Percentiles rank a stretch among this genome's conserved stretches.
These are phyloP conservation scores for Collariella sp. DNA, from an alignment of 495 filamentous ascomycete species.

Conservation along the genomic window DNA sequence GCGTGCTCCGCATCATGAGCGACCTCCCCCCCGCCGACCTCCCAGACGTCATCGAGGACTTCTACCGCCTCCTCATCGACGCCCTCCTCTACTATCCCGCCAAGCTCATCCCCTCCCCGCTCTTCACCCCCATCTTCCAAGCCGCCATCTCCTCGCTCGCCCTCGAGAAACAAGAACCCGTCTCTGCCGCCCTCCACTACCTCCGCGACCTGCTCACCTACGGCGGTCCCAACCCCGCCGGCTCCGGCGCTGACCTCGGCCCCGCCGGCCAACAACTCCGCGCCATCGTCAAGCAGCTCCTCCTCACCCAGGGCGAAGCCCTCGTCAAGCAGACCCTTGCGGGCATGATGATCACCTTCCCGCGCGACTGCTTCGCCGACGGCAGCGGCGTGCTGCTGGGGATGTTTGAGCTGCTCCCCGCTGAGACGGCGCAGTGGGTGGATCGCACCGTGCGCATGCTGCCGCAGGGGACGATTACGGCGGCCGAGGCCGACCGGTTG, in stretches of 20 bases:
- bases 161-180: slow-evolving; percentile 80
- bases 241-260: slow-evolving; percentile 55
- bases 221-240: slow-evolving; percentile 65
- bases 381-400: slow-evolving; percentile 84
- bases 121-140: slow-evolving; percentile 75
- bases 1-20: slow-evolving; percentile 81
- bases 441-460: slow-evolving; percentile 74
- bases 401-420: slow-evolving; percentile 78
- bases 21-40: slow-evolving; percentile 77
- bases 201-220: slow-evolving; percentile 89
- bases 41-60: slow-evolving; percentile 97
- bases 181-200: slow-evolving; percentile 87
- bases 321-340: slow-evolving; percentile 80
- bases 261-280: slow-evolving; percentile 48
- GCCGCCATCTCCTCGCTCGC: slow-evolving; percentile 78
- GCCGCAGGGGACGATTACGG: slow-evolving; percentile 67
- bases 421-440: slow-evolving; percentile 69
- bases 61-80: slow-evolving; percentile 86
- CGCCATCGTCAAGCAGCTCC: slow-evolving; percentile 60
- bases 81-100: slow-evolving; percentile 86
- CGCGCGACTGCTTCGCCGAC: slow-evolving; percentile 87
- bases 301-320: slow-evolving; percentile 62
- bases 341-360: slow-evolving; percentile 99
- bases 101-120: slow-evolving; percentile 62
- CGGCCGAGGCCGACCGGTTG: slow-evolving; percentile 51